A percentile compares a stretch with the other conserved stretches of the same genome.
Conservation (phyloP, 2,329 filamentous ascomycete species). For the Metarhizium guizhouense region DNA sequence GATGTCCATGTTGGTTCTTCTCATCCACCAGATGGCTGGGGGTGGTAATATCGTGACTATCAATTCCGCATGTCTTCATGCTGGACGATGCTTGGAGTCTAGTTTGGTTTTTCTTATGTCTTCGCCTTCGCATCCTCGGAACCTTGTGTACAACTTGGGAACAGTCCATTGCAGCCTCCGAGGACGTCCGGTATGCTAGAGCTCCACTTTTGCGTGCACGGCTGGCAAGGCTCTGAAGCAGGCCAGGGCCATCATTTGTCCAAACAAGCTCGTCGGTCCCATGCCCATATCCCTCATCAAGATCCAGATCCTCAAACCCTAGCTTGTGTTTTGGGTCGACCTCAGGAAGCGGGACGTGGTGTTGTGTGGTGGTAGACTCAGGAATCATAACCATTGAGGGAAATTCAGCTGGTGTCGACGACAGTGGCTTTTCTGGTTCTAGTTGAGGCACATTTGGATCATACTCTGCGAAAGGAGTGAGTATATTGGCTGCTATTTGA, state of each 20-base stretch:
- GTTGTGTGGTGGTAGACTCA: not conserved
- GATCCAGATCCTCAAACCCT: constrained; percentile 1
- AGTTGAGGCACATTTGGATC: not conserved
- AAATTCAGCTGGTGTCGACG: not conserved
- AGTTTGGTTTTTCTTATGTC: constrained; percentile 5
- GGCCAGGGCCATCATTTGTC: not conserved
- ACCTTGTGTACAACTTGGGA: constrained; percentile 8
- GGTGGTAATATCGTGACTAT: not conserved
- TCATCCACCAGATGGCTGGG: not conserved
- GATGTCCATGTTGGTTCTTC: not conserved
- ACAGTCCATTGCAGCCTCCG: constrained; percentile 9
- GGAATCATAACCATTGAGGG: not conserved
- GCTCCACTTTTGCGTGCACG: constrained; percentile 3
- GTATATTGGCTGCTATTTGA: not conserved
- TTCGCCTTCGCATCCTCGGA: constrained; percentile 9
- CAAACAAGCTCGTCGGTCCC: constrained; percentile 5
- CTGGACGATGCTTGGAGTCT: not conserved
- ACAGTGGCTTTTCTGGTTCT: not conserved
- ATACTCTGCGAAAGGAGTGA: not conserved
- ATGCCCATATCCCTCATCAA: constrained; percentile 8
- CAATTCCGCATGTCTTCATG: not conserved
- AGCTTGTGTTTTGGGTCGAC: not conserved
- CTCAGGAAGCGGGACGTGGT: not conserved
- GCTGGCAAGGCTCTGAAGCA: constrained; percentile 1
- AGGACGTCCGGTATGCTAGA: constrained; percentile 6